Base-by-base conservation (phyloP, 768 basidiomycete genomes). In the Rubroboletus pulcherrimus region DNA sequence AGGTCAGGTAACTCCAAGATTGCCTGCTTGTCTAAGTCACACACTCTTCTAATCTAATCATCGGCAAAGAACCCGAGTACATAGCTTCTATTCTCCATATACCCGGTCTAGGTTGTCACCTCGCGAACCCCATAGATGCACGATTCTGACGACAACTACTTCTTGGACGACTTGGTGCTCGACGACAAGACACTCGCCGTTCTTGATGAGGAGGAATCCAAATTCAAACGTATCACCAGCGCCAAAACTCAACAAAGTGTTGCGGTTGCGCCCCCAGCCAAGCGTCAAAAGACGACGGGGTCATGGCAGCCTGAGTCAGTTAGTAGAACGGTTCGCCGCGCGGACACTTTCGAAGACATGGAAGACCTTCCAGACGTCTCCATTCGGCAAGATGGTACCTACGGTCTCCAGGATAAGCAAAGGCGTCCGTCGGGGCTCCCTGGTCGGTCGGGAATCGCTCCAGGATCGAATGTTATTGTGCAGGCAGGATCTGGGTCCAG, bases 141-240 rank as follows among this genome's bases (percentile, higher is more conserved):
- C 62, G 81, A 80, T 71, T 83, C 80, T 31, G 89, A 89, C 70
- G 88, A 88, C 68, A 79, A 85, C 65, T 84, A 84, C 66, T 77
- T 79, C 67, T 74, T 77, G 60, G 86, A 86, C 66, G 85, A 85
- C 52, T 74, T 87, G 57, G 75, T 81, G 41, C 70, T 89, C 40
- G 86, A 89, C 64, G 85, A 81, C 49, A 74, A 79, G 56, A 77
- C 82, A 0, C 69, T 88, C 48, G 85, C 86, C 10, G 71, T 78
- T 30, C 76, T 89, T 19, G 86, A 88, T 60, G 74, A 77, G 52
- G 78, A 79, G 53, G 88, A 89, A 62, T 68, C 64, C 51, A 73
- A 71, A 49, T 74, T 67, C 55, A 68, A 42, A 50, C 63, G 64
- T 42, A 55, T 31, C 55, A 55, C 56, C 57, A 64, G 43, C 58